phyloP scores from a whole-genome alignment of 1,284 basidiomycete species.

The Ceratobasidium sp. region DNA sequence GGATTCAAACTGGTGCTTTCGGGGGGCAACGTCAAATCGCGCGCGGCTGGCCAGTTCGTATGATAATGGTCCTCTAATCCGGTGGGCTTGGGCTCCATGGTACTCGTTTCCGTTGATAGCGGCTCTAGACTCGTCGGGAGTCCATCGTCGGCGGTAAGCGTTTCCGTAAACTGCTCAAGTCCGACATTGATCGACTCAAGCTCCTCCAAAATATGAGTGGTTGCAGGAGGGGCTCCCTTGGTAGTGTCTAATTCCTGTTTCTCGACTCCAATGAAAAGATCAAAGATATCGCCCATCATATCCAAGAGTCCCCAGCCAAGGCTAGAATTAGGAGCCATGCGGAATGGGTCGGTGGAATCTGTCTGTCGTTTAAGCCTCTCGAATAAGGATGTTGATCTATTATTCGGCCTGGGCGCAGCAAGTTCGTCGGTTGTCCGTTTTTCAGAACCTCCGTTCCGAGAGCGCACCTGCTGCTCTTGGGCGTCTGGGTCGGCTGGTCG shows the following conservation, averaged over 20 bases:
- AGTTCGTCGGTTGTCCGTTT: not conserved
- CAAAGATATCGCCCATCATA: conserved; percentile 3
- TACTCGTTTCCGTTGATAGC: too few species aligned
- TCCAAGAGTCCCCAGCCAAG: not conserved
- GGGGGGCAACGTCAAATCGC: too few species aligned
- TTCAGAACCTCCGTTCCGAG: not conserved
- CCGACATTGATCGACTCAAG: too few species aligned
- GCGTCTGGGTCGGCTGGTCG: not conserved
- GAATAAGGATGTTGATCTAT: not conserved
- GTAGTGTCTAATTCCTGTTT: not conserved
- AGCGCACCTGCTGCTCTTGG: not conserved
- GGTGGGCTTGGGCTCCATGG: too few species aligned
- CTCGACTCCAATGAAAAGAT: not conserved
- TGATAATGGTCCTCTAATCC: too few species aligned
- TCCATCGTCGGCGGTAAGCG: too few species aligned
- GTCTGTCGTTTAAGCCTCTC: not conserved
- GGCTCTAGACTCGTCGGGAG: too few species aligned
- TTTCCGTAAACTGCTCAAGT: too few species aligned
- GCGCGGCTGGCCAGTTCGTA: too few species aligned
- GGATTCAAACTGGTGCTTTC: not conserved
- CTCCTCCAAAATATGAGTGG: too few species aligned
- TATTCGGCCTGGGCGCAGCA: not conserved
- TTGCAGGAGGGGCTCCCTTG: too few species aligned
- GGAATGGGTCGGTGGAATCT: conserved; percentile 4
- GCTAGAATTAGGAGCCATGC: not conserved